Percentiles rank a stretch among this genome's conserved stretches.
Conservation (phyloP, 495 filamentous ascomycete genomes). For the Hypoxylon cercidicola region DNA sequence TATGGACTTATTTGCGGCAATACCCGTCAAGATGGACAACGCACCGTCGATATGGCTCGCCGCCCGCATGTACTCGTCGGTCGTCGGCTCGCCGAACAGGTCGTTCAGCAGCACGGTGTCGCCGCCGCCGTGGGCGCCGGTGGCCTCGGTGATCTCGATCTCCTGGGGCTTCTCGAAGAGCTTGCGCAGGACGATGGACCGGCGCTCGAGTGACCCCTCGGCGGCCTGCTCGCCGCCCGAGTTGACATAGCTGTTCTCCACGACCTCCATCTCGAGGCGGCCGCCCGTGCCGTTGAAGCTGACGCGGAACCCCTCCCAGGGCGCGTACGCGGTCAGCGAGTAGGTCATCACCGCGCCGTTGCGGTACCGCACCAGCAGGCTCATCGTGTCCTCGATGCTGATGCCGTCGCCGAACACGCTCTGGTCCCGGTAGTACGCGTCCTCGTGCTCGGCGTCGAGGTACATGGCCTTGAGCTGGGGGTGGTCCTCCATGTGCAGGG, state of each 20-base stretch:
- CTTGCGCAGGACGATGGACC: constrained; percentile 51
- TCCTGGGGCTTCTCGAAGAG: constrained; percentile 58
- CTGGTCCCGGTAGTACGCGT: constrained; percentile 67
- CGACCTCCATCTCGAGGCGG: constrained; percentile 58
- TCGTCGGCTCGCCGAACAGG: constrained; percentile 54
- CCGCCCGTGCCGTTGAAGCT: constrained; percentile 60
- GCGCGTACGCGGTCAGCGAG: constrained; percentile 59
- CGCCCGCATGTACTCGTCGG: constrained; percentile 55
- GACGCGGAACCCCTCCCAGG: constrained; percentile 60
- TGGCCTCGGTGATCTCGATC: constrained; percentile 51
- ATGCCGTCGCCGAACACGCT: constrained; percentile 69
- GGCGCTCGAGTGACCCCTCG: constrained; percentile 55
- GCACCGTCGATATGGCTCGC: constrained; percentile 65
- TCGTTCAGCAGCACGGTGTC: constrained; percentile 58
- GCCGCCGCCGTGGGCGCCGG: constrained; percentile 58
- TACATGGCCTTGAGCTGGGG: constrained; percentile 65
- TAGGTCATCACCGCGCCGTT: constrained; percentile 62
- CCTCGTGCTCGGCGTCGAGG: constrained; percentile 67
- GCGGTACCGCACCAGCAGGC: constrained; percentile 64
- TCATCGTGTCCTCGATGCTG: constrained; percentile 70
- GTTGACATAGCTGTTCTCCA: constrained; percentile 62
- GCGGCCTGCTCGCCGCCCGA: constrained; percentile 56
- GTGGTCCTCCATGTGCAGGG: constrained; percentile 60
- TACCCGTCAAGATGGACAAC: constrained; percentile 65
- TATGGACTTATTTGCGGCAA: constrained; percentile 67